Conservation (phyloP, 768 basidiomycete genomes). For the Paxillus involutus region DNA sequence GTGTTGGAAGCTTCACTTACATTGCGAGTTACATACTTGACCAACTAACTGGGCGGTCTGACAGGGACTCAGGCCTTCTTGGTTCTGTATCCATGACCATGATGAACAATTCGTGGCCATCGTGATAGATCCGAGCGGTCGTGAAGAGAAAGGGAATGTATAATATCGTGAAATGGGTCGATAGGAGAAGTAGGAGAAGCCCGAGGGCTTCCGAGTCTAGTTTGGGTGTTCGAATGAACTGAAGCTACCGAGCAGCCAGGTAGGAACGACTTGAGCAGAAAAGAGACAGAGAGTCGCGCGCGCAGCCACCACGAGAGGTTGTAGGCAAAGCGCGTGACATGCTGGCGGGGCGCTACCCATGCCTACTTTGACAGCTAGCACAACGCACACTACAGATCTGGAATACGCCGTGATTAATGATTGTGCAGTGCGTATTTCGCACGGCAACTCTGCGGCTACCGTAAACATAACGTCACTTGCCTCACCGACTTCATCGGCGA, state of each 20-base stretch:
- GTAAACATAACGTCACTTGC: background rate
- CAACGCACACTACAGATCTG: no score
- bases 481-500: background rate
- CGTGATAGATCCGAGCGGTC: background rate
- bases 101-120: constrained; percentile 14
- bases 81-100: constrained; percentile 9
- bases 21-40: constrained; percentile 12
- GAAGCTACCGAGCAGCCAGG: background rate
- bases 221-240: background rate
- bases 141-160: background rate
- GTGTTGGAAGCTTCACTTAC: constrained; percentile 9
- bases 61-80: constrained; percentile 13
- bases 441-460: constrained; percentile 12
- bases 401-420: no score
- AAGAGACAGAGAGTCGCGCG: background rate
- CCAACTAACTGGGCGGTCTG: constrained; percentile 16
- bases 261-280: background rate
- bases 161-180: no score
- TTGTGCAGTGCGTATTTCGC: background rate
- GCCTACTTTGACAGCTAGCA: background rate
- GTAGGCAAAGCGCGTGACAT: constrained; percentile 3
- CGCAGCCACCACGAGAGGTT: background rate
- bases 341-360: background rate
- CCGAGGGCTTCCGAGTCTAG: background rate
- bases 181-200: background rate